Evolutionary conservation across 148 eudicot genomes (phyloP).

Genomic region (Nepenthes mirabilis): DNA sequence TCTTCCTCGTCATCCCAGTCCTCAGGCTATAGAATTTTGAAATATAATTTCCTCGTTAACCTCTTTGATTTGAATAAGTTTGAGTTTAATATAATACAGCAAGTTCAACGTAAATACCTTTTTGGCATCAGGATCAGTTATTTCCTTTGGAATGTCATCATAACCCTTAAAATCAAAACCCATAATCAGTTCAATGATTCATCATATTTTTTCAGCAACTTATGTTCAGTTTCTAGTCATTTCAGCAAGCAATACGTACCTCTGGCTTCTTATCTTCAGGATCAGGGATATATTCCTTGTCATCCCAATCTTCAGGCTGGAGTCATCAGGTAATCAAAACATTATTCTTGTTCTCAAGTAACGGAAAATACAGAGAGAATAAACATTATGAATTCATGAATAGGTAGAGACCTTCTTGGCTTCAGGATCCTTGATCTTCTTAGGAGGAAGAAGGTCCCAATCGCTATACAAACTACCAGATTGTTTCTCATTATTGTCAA

Average conservation of each 20-base stretch:
- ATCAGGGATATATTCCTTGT: conserved; percentile 82
- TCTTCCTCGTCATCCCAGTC: conserved; percentile 99
- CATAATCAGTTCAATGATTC: not conserved
- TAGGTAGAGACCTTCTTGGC: conserved; percentile 58
- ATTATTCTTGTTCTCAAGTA: not conserved
- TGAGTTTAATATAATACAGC: not conserved
- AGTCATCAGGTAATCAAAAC: conserved; percentile 11
- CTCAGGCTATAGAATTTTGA: conserved; percentile 58
- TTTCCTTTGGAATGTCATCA: conserved; percentile 93
- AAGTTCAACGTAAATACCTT: conserved; percentile 38
- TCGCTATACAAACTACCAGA: conserved; percentile 72
- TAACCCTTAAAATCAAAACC: conserved; percentile 40
- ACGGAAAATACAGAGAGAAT: not conserved
- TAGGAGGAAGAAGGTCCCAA: conserved; percentile 86
- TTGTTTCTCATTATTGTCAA: conserved; percentile 82
- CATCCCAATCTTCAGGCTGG: conserved; percentile 99
- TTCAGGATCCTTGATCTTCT: conserved; percentile 83
- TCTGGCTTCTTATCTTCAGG: conserved; percentile 98
- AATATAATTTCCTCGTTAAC: conserved; percentile 2
- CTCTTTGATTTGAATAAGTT: not conserved
- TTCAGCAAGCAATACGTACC: conserved; percentile 16
- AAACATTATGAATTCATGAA: not conserved
- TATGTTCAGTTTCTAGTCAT: not conserved
- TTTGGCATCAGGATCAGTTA: conserved; percentile 80
- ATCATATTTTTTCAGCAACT: not conserved